Conservation (phyloP, 2,329 filamentous ascomycete genomes). For the Colletotrichum zoysiae region DNA sequence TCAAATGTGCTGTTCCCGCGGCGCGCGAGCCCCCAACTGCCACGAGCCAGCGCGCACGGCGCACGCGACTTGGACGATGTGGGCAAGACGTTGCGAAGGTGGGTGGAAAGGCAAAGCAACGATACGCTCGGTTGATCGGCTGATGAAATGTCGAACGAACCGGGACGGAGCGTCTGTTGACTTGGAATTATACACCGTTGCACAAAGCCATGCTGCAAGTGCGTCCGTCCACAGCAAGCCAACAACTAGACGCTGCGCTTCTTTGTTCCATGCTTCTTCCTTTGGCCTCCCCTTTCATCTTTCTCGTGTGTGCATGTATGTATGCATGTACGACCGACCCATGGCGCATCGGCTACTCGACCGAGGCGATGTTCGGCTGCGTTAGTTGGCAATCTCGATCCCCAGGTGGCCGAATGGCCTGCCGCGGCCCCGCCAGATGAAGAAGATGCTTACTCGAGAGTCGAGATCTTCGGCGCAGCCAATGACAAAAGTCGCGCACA, state of each 20-base stretch:
- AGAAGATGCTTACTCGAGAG: neutral
- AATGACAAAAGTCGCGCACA: constrained; percentile 21
- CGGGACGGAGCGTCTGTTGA: constrained; percentile 16
- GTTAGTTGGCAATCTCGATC: constrained; percentile 26
- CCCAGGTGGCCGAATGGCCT: constrained; percentile 22
- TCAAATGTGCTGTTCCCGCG: constrained; percentile 20
- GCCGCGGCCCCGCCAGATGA: constrained; percentile 18
- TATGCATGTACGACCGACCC: too few relatives aligned
- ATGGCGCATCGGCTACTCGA: too few relatives aligned
- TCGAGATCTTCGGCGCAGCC: constrained; percentile 11
- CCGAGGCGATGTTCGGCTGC: neutral
- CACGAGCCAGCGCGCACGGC: constrained; percentile 4
- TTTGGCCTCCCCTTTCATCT: neutral
- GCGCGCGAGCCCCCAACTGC: constrained; percentile 21
- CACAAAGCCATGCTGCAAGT: neutral
- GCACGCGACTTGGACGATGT: constrained; percentile 5
- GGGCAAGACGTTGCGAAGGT: constrained; percentile 10
- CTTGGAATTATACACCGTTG: neutral
- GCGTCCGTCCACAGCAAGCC: neutral
- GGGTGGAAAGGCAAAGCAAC: constrained; percentile 5
- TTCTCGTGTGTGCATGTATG: neutral
- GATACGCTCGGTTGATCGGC: constrained; percentile 25
- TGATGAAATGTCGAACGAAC: constrained; percentile 33
- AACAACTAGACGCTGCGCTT: neutral
- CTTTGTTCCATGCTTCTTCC: constrained; percentile 10